Evolutionary conservation across 257 asterid species (phyloP), one percentile per base, ranked within the genome.

Genomic region (Petunia axillaris): DNA sequence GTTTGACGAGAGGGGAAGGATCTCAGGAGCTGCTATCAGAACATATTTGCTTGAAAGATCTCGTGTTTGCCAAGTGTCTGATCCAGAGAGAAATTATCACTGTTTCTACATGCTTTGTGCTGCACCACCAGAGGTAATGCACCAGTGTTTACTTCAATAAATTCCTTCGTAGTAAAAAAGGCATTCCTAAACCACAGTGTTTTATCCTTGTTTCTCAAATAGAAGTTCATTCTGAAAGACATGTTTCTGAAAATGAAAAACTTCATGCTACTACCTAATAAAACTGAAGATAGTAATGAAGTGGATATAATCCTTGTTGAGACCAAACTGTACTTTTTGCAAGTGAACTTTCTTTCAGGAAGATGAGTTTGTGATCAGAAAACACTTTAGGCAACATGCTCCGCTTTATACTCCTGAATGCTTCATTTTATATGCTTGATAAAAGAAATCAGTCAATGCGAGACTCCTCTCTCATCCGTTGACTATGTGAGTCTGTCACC

Each of bases 81-180:
- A 79, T 73, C 85, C 83, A 39, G 84, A 83, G 57, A 83, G 85
- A 83, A 83, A 83, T 73, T 83, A 83, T 73, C 85, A 83, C 64
- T 83, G 85, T 57, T 83, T 83, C 83, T 83, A 83, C 80, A 79
- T 83, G 85, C 68, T 83, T 48, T 83, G 82, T 62, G 83, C 80
- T 73, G 83, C 85, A 50, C 85, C 85, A 5, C 71, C 71, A 5
- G 78, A 79, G 85, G 81, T 80, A 80, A 71, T 38, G 46, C 80
- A 6, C 54, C 41, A 5, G 54, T 71, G 35, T 71, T 46, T 71
- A 48, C 10, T 71, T 71, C 25, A 48, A 71, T 35, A 48, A 71
- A 35, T 48, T 71, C 60, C 48, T 71, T 71, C 3, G 25, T 16
- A 10, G 60, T 25, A 71, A 25, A 52, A 48, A 0, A 25, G 6